phyloP scores from a whole-genome alignment of 495 filamentous ascomycete species.

The Daldinia vernicosa region DNA sequence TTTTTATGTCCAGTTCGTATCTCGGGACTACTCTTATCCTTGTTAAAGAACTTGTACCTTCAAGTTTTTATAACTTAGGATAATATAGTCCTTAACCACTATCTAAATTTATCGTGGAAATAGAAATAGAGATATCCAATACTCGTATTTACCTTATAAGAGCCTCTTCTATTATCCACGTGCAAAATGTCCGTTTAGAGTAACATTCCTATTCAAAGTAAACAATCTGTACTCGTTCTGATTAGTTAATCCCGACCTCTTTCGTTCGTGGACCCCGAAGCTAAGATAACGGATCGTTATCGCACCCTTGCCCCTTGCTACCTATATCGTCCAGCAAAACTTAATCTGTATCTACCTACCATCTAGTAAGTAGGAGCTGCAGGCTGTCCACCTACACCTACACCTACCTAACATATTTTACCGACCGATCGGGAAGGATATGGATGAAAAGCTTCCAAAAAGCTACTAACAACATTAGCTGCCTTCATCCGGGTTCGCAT shows the following conservation, averaged over 20 bases:
- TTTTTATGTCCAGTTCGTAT: background rate
- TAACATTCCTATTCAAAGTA: background rate
- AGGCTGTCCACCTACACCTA: constrained; percentile 4
- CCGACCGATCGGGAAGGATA: background rate
- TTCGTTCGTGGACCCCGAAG: constrained; percentile 8
- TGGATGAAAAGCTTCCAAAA: background rate
- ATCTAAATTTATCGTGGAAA: background rate
- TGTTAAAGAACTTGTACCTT: background rate
- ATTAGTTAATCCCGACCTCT: constrained; percentile 21
- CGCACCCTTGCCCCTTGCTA: constrained; percentile 15
- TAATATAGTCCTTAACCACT: background rate
- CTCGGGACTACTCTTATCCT: background rate
- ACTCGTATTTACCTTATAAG: background rate
- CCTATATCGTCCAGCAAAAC: constrained; percentile 27
- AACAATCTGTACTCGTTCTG: background rate
- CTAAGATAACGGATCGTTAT: constrained; percentile 34
- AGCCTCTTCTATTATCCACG: constrained; percentile 1
- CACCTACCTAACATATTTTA: background rate
- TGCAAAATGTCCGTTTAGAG: background rate
- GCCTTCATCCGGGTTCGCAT: background rate
- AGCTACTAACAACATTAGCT: background rate
- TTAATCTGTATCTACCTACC: constrained; percentile 19
- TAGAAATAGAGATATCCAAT: background rate
- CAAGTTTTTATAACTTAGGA: background rate
- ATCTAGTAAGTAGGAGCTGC: background rate